Evolutionary conservation across 257 asterid genomes (phyloP), one percentile per base, ranked within the genome.

Genomic region (Nicotiana attenuata): DNA sequence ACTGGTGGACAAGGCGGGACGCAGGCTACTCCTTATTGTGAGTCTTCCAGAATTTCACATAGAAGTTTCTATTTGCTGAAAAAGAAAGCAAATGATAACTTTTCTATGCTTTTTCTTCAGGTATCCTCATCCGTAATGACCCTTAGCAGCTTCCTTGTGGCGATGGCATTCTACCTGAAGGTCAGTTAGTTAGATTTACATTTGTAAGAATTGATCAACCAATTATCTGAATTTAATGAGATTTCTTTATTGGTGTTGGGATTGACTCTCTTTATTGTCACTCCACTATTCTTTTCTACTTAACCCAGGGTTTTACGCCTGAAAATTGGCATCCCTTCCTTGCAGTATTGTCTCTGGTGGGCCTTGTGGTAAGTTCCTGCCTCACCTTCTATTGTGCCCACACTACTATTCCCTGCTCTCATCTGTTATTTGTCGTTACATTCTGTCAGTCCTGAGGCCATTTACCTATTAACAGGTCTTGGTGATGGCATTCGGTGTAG

Each of bases 1-100:
- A 61, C 76, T 95, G 88, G 91, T 90, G 82, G 99, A 95, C 88
- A 91, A 83, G 86, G 91, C 93, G 0, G 99, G 99, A 61, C 96
- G 99, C 60, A 88, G 97, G 87, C 87, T 91, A 84, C 98, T 95
- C 83, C 98, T 93, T 77, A 85, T 91, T 8, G 98, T 95, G 85
- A 14, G 94, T 85, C 26, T 61, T 59, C 41, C 84, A 11, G 38
- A 45, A 20, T 26, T 78, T 55, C 33, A 7, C 50, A 22, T 35
- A 15, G 61, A 10, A 61, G 17, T 47, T 71, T 80, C 68, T 45
- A 33, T 56, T 22, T 45, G 10, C 69, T 59, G 57, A 50, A 69
- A 7, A 13, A 55, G 57, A 60, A 59, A 22, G 16, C 77, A 65
- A 52, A 26, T 3, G 5, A 41, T 19, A 80, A 69, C 64, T 60